These are phyloP conservation scores for Berkeleyomyces basicola DNA, from an alignment of 2,329 filamentous ascomycete species.

Conservation along the genomic window DNA sequence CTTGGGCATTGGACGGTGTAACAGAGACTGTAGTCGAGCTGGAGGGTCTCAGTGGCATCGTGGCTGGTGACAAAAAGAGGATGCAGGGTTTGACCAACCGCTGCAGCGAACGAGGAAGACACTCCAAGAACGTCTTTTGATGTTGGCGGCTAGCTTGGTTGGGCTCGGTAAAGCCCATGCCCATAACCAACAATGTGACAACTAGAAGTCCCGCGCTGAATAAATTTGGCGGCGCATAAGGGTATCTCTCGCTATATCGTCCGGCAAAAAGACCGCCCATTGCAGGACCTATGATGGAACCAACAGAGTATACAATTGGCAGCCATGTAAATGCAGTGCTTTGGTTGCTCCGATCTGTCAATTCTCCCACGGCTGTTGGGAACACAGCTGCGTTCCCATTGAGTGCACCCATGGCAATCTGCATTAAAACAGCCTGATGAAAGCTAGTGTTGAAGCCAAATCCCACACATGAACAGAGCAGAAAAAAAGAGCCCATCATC, in stretches of 20 bases:
- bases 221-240: conserved; percentile 74
- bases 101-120: not conserved
- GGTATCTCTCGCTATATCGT: conserved; percentile 44
- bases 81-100: not conserved
- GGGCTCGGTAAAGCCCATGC: conserved; percentile 77
- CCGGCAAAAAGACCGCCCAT: conserved; percentile 74
- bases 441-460: conserved; percentile 78
- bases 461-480: conserved; percentile 62
- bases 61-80: not conserved
- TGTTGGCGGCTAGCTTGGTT: not conserved
- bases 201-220: conserved; percentile 56
- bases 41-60: not conserved
- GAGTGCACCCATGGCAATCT: conserved; percentile 77
- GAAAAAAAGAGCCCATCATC: conserved; percentile 63
- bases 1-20: not conserved
- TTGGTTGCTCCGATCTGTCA: conserved; percentile 91
- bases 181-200: conserved; percentile 54
- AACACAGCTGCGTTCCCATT: conserved; percentile 94
- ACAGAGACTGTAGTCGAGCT: not conserved
- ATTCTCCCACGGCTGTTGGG: conserved; percentile 82
- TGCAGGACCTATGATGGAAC: conserved; percentile 81
- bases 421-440: conserved; percentile 72
- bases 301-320: conserved; percentile 88
- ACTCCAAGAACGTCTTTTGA: not conserved
- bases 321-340: conserved; percentile 85